Base-by-base conservation (phyloP, 2,329 filamentous ascomycete species). In the Amphichorda felina region DNA sequence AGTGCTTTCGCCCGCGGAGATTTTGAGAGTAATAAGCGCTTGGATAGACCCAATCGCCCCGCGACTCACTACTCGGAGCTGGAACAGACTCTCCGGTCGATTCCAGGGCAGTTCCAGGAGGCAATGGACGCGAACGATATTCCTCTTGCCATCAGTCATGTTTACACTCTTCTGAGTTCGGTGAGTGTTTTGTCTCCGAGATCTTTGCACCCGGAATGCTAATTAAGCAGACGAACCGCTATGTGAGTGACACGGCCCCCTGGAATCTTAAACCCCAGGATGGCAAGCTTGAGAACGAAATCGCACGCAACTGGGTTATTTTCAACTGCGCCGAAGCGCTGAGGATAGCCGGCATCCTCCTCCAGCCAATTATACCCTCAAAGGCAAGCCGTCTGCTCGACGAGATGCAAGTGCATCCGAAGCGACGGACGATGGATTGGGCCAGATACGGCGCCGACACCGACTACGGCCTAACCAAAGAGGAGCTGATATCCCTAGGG, bases 311-410 rank as follows among this genome's bases (percentile, higher is more conserved):
- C 43, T 63, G 67, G 45, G 68, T 72, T 26, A 66, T 98, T 19
- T 95, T 75, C 54, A 67, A 81, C 30, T 66, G 69, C 30, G 72
- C 79, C 8, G 91, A 98, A 58, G 72, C 81, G 4, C 54, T 95
- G 32, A 80, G 91, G 26, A 74, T 95, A 17, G 65, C 69, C 1
- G 85, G 79, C 11, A 94, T 98, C 45, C 64, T 96, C 32, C 63
- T 98, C 30, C 88, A 94, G 55, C 87, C 91, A 2, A 84, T 88
- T 50, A 94, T 98, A 71, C 91, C 91, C 0, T 66, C 63, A 28
- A 94, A 93, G 56, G 72, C 85, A 32, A 58, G 60, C 9, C 62
- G 74, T 44, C 57, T 95, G 22, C 70, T 98, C 1, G 81, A 94
- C 52, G 71, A 80, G 48, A 63, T 98, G 8, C 80, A 82, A 2